phyloP scores from a whole-genome alignment of 805 yeast genomes.

The Saturnispora kantuleensis region DNA sequence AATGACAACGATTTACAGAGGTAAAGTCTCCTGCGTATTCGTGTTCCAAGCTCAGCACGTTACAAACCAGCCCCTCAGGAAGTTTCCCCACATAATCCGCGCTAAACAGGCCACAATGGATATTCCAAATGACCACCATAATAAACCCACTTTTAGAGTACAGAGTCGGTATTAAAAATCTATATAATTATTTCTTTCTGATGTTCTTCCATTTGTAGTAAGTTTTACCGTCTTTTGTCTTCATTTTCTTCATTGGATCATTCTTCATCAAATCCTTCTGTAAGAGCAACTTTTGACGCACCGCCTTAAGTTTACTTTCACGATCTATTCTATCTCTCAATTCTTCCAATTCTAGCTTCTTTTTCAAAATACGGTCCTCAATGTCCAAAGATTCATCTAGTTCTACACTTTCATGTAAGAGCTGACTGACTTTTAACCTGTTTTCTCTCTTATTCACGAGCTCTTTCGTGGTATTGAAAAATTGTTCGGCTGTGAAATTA shows the following conservation, averaged over 20 bases:
- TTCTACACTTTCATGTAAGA: conserved; percentile 24
- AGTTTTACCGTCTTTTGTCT: conserved; percentile 50
- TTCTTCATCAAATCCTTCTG: conserved; percentile 83
- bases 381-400: conserved; percentile 19
- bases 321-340: conserved; percentile 61
- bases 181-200: conserved; percentile 41
- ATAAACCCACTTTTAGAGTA: conserved; percentile 23
- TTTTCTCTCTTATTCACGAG: conserved; percentile 60
- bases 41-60: too few species aligned
- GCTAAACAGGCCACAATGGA: background rate
- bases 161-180: conserved; percentile 13
- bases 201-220: conserved; percentile 79
- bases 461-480: conserved; percentile 61
- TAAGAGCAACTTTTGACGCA: conserved; percentile 62
- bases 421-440: conserved; percentile 53
- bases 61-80: background rate
- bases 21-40: too few species aligned
- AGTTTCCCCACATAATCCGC: background rate
- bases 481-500: conserved; percentile 51
- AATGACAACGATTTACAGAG: too few species aligned
- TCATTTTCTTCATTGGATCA: conserved; percentile 72
- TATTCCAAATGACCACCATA: conserved; percentile 17
- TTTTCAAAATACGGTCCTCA: conserved; percentile 19
- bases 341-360: conserved; percentile 48
- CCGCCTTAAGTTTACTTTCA: conserved; percentile 53